Conservation (phyloP, 163 green algal species). For the Scenedesmus sp. region DNA sequence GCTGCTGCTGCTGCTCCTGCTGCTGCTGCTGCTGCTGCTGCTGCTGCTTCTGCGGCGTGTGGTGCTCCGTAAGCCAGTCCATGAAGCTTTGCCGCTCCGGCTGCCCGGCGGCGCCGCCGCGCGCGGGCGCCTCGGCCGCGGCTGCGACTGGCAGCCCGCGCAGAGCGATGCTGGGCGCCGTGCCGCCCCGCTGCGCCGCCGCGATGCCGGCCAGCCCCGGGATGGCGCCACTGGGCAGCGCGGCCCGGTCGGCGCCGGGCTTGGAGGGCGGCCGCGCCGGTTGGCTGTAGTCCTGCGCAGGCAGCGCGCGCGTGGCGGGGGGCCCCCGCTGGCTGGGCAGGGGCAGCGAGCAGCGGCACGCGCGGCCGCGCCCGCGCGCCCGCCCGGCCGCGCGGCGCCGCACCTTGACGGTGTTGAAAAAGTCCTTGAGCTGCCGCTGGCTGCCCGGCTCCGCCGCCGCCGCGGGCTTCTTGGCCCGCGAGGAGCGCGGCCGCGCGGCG, state of each 20-base stretch:
- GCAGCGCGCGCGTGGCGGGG: background rate
- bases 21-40: constrained; percentile 1
- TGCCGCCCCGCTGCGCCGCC: no score
- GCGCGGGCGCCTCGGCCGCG: background rate
- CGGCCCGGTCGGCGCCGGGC: background rate
- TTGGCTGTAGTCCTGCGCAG: constrained; percentile 9
- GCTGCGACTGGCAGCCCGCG: no score
- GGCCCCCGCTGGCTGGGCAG: background rate
- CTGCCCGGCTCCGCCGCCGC: background rate
- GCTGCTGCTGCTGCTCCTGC: background rate
- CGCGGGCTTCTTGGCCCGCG: constrained; percentile 2
- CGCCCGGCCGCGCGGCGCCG: no score
- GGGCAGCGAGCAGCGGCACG: no score
- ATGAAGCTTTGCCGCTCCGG: no score
- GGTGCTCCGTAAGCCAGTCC: no score
- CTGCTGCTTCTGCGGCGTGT: background rate
- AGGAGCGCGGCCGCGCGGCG: background rate
- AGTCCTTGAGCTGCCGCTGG: constrained; percentile 37
- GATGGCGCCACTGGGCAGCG: constrained; percentile 13
- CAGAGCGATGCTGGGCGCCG: no score
- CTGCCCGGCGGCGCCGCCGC: no score
- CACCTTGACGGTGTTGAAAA: constrained; percentile 33
- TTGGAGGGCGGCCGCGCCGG: background rate
- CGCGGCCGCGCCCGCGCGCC: no score
- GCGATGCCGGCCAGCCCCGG: constrained; percentile 28